Base-by-base conservation (phyloP, 805 yeast species). In the Starmerella ratchasimensis region DNA sequence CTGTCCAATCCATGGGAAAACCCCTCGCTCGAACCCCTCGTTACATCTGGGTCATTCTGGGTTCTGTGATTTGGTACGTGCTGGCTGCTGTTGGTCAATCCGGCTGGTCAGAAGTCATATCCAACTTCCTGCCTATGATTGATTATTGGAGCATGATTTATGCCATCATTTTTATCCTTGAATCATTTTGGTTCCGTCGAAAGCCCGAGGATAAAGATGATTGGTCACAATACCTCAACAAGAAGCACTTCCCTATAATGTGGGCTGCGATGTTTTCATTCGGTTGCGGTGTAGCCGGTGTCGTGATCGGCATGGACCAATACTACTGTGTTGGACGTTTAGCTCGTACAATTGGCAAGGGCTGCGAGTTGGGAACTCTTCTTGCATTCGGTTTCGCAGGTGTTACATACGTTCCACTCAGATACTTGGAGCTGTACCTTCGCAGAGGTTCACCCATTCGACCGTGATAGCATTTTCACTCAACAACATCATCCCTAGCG, bases 91-190 rank as follows among this genome's bases (percentile, higher is more conserved):
- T 71, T 19, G 94, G 94, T 8, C 67, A 78, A 49, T 62, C 76
- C 53, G 74, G 76, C 49, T 78, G 82, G 53, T 64, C 81, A 40
- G 65, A 72, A 2, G 80, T 83, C 42, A 61, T 82, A 47, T 74
- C 82, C 10, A 82, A 82, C 52, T 82, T 82, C 58, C 62, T 82
- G 51, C 94, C 94, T 8, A 82, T 82, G 94, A 69, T 82, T 41
- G 93, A 93, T 1, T 82, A 82, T 59, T 82, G 94, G 94, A 71
- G 80, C 39, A 72, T 86, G 41, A 80, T 82, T 61, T 83, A 82
- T 56, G 71, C 77, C 49, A 68, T 71, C 14, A 55, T 82, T 32
- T 58, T 81, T 24, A 41, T 81, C 3, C 81, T 79, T 46, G 94
- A 82, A 54, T 80, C 80, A 51, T 39, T 67, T 4, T 64, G 81